A percentile compares a stretch with the other conserved stretches of the same genome.
phyloP scores from a whole-genome alignment of 257 asterid genomes.

The Fraxinus anomala region DNA sequence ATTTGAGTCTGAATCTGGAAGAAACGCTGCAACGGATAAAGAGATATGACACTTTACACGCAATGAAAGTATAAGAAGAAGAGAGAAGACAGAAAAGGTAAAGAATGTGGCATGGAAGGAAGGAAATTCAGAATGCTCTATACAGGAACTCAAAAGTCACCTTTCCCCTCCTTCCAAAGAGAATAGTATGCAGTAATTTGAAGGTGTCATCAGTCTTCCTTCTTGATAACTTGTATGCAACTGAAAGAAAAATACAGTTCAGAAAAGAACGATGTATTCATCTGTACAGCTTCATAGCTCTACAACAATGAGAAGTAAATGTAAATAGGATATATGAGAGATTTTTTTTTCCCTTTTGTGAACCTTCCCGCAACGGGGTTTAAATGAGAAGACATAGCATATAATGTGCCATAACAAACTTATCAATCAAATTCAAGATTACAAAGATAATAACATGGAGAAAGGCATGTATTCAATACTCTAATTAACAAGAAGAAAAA shows the following conservation, averaged over 20 bases:
- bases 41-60: not conserved
- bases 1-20: not conserved
- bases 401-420: not conserved
- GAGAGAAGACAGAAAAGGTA: not conserved
- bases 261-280: slow-evolving; percentile 3
- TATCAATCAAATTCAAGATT: not conserved
- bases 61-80: not conserved
- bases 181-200: slow-evolving; percentile 46
- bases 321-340: not conserved
- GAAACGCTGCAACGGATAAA: not conserved
- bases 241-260: slow-evolving; percentile 33
- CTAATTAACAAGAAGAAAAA: not conserved
- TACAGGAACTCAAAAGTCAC: slow-evolving; percentile 28
- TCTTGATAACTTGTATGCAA: slow-evolving; percentile 45
- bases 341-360: not conserved
- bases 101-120: not conserved
- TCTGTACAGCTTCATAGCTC: slow-evolving; percentile 8
- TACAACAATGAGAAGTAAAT: not conserved
- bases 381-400: not conserved
- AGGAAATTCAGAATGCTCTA: not conserved
- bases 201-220: slow-evolving; percentile 48
- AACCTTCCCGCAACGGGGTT: not conserved
- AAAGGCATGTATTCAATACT: not conserved
- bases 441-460: not conserved
- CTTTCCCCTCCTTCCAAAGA: slow-evolving; percentile 56